Evolutionary conservation across 1,284 basidiomycete genomes (phyloP).

Genomic region (Neotropicomus parvogracilis): DNA sequence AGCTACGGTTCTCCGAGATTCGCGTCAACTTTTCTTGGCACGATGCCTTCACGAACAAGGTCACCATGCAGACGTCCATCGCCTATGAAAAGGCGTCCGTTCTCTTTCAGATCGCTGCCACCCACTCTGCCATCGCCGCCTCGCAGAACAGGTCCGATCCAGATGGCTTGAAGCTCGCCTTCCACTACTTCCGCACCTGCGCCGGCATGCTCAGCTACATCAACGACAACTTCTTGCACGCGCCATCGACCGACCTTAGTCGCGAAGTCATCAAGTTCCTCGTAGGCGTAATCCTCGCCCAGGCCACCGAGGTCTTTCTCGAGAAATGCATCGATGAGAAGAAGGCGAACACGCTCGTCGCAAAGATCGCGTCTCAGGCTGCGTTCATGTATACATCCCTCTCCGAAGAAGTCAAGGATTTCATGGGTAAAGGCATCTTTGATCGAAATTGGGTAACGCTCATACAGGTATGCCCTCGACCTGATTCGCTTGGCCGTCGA

Average conservation of each 20-base stretch:
- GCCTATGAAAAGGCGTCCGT: slow-evolving; percentile 98
- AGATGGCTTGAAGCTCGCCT: slow-evolving; percentile 93
- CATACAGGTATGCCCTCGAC: slow-evolving; percentile 57
- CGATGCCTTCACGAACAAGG: slow-evolving; percentile 93
- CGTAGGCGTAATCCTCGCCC: slow-evolving; percentile 81
- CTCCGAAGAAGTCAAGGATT: slow-evolving; percentile 90
- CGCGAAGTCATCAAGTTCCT: slow-evolving; percentile 94
- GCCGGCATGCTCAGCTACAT: slow-evolving; percentile 98
- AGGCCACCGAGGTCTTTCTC: slow-evolving; percentile 95
- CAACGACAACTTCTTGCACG: slow-evolving; percentile 99
- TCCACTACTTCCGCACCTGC: slow-evolving; percentile 88
- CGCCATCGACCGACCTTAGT: slow-evolving; percentile 94
- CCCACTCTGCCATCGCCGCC: slow-evolving; percentile 87
- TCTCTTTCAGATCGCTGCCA: slow-evolving; percentile 94
- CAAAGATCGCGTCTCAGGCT: slow-evolving; percentile 85
- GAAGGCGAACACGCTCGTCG: slow-evolving; percentile 75
- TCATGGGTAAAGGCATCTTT: slow-evolving; percentile 92
- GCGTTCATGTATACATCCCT: slow-evolving; percentile 78
- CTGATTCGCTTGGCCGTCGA: neutral
- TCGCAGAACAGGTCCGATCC: slow-evolving; percentile 81
- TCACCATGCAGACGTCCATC: slow-evolving; percentile 92
- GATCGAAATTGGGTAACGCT: slow-evolving; percentile 93
- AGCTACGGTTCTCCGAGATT: slow-evolving; percentile 95
- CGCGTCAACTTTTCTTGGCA: slow-evolving; percentile 94
- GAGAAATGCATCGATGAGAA: slow-evolving; percentile 93